Evolutionary conservation across 163 green algal species (phyloP).

Genomic region (Botryococcus braunii): DNA sequence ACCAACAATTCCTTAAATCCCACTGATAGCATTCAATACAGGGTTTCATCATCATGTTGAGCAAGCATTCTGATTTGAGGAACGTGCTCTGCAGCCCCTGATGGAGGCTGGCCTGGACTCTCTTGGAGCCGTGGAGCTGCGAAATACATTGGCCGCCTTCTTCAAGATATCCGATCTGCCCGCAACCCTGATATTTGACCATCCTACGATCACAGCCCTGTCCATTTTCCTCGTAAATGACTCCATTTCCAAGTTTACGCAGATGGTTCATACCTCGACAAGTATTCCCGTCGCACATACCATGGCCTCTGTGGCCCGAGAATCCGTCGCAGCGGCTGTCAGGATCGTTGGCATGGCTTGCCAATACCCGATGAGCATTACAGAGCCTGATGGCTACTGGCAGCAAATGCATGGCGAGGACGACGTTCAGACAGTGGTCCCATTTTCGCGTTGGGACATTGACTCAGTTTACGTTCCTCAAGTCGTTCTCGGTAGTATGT

Average conservation of each 20-base stretch:
- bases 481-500: constrained; percentile 15
- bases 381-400: constrained; percentile 21
- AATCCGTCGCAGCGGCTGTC: too few species aligned
- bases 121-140: constrained; percentile 46
- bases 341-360: too few species aligned
- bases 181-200: constrained; percentile 48
- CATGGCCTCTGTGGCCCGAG: too few species aligned
- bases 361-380: too few species aligned
- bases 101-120: constrained; percentile 77
- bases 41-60: too few species aligned
- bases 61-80: too few species aligned
- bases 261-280: too few species aligned
- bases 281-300: too few species aligned
- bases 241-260: too few species aligned
- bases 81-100: constrained; percentile 47
- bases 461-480: constrained; percentile 18
- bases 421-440: constrained; percentile 24
- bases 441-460: constrained; percentile 33
- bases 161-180: constrained; percentile 38
- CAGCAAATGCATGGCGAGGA: not conserved
- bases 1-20: too few species aligned
- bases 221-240: constrained; percentile 18
- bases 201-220: constrained; percentile 34
- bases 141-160: constrained; percentile 26
- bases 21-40: too few species aligned